These are phyloP conservation scores for Dendryphion nanum DNA, from an alignment of 2,329 filamentous ascomycete genomes.

Conservation along the genomic window DNA sequence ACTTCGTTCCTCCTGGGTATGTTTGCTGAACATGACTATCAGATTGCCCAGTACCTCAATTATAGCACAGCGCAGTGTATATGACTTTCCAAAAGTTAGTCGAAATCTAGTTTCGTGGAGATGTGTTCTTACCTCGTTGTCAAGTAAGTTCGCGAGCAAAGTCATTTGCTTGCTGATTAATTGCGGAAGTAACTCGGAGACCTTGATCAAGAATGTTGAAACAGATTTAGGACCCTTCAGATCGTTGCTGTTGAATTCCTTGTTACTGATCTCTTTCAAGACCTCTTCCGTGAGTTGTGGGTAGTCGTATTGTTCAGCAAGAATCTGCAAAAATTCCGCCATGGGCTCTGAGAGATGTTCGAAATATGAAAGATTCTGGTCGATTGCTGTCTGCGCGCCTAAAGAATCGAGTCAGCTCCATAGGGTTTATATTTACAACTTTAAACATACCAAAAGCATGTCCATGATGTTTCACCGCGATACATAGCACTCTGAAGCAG, in stretches of 20 bases:
- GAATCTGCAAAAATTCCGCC: constrained; percentile 95
- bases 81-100: constrained; percentile 57
- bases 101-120: not conserved
- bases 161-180: constrained; percentile 98
- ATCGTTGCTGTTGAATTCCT: constrained; percentile 97
- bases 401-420: constrained; percentile 15
- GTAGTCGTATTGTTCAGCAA: constrained; percentile 97
- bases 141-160: constrained; percentile 86
- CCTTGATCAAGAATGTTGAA: constrained; percentile 86
- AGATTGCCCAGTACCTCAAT: constrained; percentile 98
- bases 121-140: constrained; percentile 72
- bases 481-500: constrained; percentile 93
- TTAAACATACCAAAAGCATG: constrained; percentile 77
- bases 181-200: constrained; percentile 87
- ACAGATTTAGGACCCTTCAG: constrained; percentile 94
- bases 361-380: constrained; percentile 96
- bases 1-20: constrained; percentile 73
- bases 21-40: constrained; percentile 83
- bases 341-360: constrained; percentile 98
- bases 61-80: constrained; percentile 87
- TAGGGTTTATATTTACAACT: not conserved
- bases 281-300: constrained; percentile 93
- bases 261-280: constrained; percentile 89
- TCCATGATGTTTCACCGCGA: constrained; percentile 95
- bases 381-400: constrained; percentile 96